Percentiles rank a stretch among this genome's conserved stretches.
Evolutionary conservation across 768 basidiomycete genomes (phyloP).

Genomic region (Pleurotus sapidus): DNA sequence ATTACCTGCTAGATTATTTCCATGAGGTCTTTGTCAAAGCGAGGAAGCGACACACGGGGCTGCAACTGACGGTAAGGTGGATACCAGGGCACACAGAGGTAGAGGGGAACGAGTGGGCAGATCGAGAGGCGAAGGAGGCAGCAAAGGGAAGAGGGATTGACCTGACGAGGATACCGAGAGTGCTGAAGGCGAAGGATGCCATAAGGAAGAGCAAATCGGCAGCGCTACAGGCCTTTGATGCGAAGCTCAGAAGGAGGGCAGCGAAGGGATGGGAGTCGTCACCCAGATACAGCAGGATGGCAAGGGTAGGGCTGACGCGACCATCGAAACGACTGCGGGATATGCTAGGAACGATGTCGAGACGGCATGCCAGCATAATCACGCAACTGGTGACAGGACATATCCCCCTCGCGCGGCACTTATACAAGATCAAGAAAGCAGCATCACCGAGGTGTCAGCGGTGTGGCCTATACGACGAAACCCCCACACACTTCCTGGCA

Average conservation of each 20-base stretch:
- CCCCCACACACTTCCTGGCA: not conserved
- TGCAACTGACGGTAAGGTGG: conserved; percentile 12
- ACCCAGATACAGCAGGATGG: not conserved
- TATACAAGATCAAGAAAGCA: conserved; percentile 16
- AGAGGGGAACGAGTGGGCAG: conserved; percentile 22
- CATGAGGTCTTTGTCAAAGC: not conserved
- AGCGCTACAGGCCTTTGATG: conserved; percentile 5
- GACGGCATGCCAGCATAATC: conserved; percentile 15
- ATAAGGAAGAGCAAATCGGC: conserved; percentile 16
- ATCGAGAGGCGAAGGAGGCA: conserved; percentile 15
- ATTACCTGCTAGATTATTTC: conserved; percentile 9
- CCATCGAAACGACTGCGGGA: conserved; percentile 11
- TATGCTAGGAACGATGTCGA: not conserved
- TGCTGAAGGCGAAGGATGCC: conserved; percentile 10
- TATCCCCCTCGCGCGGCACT: conserved; percentile 24
- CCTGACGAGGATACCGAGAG: not conserved
- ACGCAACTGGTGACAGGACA: conserved; percentile 30
- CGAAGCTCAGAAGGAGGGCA: conserved; percentile 1
- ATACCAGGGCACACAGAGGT: conserved; percentile 22
- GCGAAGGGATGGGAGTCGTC: conserved; percentile 10
- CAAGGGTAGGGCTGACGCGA: conserved; percentile 8
- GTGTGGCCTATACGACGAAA: conserved; percentile 6
- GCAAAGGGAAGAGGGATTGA: not conserved
- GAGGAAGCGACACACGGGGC: not conserved
- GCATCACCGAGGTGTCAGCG: conserved; percentile 16